Conservation (phyloP, 306 rosid species). For the Prunus armeniaca region DNA sequence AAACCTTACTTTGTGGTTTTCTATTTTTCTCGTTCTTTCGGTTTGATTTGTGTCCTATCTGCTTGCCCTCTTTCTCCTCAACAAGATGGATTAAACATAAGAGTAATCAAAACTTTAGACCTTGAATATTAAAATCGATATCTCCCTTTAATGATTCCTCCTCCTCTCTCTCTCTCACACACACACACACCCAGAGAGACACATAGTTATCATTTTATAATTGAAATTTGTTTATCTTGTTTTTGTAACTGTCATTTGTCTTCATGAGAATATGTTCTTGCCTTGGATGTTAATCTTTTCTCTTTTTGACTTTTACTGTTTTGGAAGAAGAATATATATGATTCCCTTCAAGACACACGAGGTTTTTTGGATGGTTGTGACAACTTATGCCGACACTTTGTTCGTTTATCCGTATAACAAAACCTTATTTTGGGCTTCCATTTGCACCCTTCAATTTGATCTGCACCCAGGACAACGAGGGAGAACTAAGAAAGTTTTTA, state of each 20-base stretch:
- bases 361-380: slow-evolving; percentile 12
- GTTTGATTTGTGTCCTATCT: slow-evolving; percentile 12
- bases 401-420: background rate
- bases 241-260: background rate
- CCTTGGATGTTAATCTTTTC: slow-evolving; percentile 18
- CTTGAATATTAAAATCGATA: slow-evolving; percentile 21
- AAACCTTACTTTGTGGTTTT: background rate
- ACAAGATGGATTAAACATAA: slow-evolving; percentile 16
- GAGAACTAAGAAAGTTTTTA: no score
- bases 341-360: slow-evolving; percentile 12
- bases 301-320: slow-evolving; percentile 17
- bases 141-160: background rate
- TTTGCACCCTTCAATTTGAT: no score
- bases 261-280: slow-evolving; percentile 39
- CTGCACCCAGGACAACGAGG: no score
- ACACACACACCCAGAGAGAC: no score
- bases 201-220: background rate
- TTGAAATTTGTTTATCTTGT: background rate
- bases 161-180: no score
- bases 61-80: slow-evolving; percentile 7
- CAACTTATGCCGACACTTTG: background rate
- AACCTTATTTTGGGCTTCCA: background rate
- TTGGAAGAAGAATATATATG: background rate
- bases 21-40: background rate
- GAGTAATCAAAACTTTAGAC: slow-evolving; percentile 38